Evolutionary conservation across 1,284 basidiomycete genomes (phyloP).

Genomic region (Leccinum colubrinum): DNA sequence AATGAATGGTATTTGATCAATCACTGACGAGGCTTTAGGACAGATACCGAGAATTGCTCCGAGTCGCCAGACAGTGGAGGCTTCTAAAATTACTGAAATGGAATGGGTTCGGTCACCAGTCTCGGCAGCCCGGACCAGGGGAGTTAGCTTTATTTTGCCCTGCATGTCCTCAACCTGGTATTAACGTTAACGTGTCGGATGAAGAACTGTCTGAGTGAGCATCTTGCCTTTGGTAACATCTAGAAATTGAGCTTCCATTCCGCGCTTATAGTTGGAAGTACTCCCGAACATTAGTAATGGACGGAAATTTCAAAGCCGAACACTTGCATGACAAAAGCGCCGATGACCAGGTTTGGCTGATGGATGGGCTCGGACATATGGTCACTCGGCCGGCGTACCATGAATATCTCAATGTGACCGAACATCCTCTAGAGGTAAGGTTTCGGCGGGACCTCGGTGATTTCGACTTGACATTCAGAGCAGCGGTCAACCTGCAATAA

Average conservation of each 20-base stretch:
- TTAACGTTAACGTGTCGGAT: constrained; percentile 4
- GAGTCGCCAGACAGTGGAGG: constrained; percentile 2
- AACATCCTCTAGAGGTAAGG: not conserved
- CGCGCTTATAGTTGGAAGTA: constrained; percentile 4
- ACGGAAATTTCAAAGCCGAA: constrained; percentile 10
- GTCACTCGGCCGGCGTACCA: not conserved
- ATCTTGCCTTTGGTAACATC: not conserved
- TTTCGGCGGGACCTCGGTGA: not conserved
- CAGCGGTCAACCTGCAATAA: constrained; percentile 7
- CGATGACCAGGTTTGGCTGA: constrained; percentile 5
- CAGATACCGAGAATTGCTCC: constrained; percentile 10
- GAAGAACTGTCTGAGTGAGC: not conserved
- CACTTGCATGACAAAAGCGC: not conserved
- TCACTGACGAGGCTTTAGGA: not conserved
- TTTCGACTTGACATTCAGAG: not conserved
- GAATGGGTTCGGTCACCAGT: not conserved
- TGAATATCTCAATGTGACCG: no score
- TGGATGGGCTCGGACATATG: constrained; percentile 13
- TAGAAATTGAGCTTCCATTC: not conserved
- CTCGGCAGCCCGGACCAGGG: not conserved
- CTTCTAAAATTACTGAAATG: constrained; percentile 5
- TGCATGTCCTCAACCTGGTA: constrained; percentile 14
- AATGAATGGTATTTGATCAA: no score
- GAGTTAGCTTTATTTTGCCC: constrained; percentile 13
- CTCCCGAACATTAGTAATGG: not conserved